Evolutionary conservation across 75 land plant species (phyloP), one percentile per base, ranked within the genome.

Genomic region (Cryptomeria japonica): DNA sequence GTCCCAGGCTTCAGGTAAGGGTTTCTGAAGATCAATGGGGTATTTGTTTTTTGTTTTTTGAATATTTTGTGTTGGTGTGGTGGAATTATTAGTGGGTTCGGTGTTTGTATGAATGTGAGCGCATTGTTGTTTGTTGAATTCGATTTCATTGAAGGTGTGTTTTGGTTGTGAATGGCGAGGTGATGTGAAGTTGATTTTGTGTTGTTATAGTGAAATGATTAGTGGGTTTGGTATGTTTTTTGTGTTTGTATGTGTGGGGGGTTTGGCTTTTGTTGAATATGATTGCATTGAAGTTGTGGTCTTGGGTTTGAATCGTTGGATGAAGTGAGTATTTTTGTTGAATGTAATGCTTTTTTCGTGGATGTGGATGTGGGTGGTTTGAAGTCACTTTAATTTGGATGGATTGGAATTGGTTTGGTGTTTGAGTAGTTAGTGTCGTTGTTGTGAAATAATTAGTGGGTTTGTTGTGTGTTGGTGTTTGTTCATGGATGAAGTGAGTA

Each of bases 1-100:
- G 80, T 75, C 87, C 87, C 3, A 42, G 38, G 38, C 11, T 5
- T 31, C 76, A 84, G 80, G 46, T 86, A n/a, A 72, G 87, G 47
- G 84, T 82, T 82, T 44, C 41, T 76, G 36, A 14, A 16, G 44
- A 41, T 31, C 6, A 31, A 13, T 19, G 39, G 25, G 44, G n/a
- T 86, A 11, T 72, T 85, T 47, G 16, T 47, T 55, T 36, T 36
- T 51, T 16, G 18, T 25, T 49, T 84, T 25, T 4, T 36, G 19
- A 16, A 80, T 79, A 39, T 80, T 80, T 80, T 39, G n/a, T 80
- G 18, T 79, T 28, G 22, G 22, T 3, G 70, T 64, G 28, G 28
- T 22, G 70, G 1, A 7, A 25, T 64, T n/a, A 64, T 7, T 25
- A 22, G 3, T 25, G 70, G 70, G 70, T 22, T 64, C 0, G 70